These are phyloP conservation scores for Abelmoschus esculentus DNA, from an alignment of 345 rosid genomes.

Conservation along the genomic window DNA sequence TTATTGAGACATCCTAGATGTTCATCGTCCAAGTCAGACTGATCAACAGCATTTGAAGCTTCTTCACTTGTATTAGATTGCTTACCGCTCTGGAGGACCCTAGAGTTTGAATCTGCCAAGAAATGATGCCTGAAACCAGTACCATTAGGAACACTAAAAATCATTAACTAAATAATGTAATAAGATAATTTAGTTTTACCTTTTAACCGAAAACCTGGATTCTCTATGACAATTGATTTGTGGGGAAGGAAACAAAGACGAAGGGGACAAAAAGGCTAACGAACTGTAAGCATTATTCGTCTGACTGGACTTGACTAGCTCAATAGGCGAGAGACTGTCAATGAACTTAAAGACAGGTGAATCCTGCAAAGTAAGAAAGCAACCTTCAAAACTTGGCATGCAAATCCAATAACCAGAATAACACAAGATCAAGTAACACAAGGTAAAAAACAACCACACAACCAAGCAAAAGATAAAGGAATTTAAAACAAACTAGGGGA, in stretches of 20 bases:
- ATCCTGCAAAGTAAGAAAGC: slow-evolving; percentile 36
- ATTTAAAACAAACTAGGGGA: neutral
- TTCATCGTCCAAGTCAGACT: slow-evolving; percentile 14
- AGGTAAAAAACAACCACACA: neutral
- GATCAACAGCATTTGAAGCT: slow-evolving; percentile 20
- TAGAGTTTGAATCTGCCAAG: slow-evolving; percentile 25
- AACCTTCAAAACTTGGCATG: neutral
- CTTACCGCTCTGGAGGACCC: slow-evolving; percentile 14
- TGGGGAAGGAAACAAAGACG: slow-evolving; percentile 41
- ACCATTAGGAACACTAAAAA: slow-evolving; percentile 1
- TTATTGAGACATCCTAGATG: slow-evolving; percentile 14
- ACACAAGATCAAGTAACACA: neutral
- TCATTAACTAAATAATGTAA: neutral
- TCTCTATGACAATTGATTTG: slow-evolving; percentile 31
- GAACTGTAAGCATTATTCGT: slow-evolving; percentile 27
- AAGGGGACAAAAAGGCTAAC: slow-evolving; percentile 41
- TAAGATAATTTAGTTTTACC: slow-evolving; percentile 25
- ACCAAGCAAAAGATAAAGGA: neutral
- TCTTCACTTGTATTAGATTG: slow-evolving; percentile 17
- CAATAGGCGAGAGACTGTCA: slow-evolving; percentile 53
- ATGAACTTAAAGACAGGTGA: slow-evolving; percentile 69
- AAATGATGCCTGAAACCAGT: slow-evolving; percentile 26
- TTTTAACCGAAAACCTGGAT: slow-evolving; percentile 31
- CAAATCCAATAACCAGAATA: neutral
- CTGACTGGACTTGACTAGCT: slow-evolving; percentile 31